Base-by-base conservation (phyloP, 2,329 filamentous ascomycete genomes). In the Aureobasidium pullulans region DNA sequence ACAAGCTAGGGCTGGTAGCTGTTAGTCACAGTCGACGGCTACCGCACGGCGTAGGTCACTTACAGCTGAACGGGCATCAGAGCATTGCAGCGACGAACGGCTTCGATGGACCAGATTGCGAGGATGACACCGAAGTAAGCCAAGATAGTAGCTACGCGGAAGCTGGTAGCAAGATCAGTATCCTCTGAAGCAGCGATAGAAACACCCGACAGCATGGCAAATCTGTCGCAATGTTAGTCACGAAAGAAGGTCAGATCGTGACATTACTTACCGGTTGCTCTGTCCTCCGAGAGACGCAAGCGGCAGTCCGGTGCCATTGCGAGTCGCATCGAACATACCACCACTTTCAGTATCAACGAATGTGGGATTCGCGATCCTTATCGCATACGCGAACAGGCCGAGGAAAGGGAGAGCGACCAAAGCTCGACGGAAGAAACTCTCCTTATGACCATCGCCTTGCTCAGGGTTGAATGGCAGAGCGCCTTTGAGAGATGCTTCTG, bases 401-500 rank as follows among this genome's bases (percentile, higher is more conserved):
- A 64, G 31, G 29, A 64, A 57, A 16, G 62, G 61, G 3, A 52
- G 9, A 2, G 58, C 59, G 6, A 59, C 19, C 6, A 57, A 11
- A 5, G 59, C 52, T 16, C 62, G 29, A 10, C 32, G 46, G n/a
- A 66, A 29, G 28, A 61, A 53, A 32, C 60, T 69, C 54, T 70
- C 68, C 9, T 67, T 64, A 40, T 66, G 64, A 7, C 65, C 66
- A 32, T 64, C 47, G 13, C 68, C 68, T 32, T 65, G 60, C 19
- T 66, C 61, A 8, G 65, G 66, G 37, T 71, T 68, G 63, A 65
- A 70, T 1, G 68, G 63, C 66, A 70, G 69, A 1, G 62, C 68
- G 9, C 65, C 68, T 15, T 37, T 62, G 59, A 66, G 44, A 6
- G 62, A 59, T 23, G 63, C 57, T 28, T 63, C 57, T 28, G 71